These are phyloP conservation scores for Eucalyptus victrix DNA, from an alignment of 345 rosid species.

Conservation along the genomic window DNA sequence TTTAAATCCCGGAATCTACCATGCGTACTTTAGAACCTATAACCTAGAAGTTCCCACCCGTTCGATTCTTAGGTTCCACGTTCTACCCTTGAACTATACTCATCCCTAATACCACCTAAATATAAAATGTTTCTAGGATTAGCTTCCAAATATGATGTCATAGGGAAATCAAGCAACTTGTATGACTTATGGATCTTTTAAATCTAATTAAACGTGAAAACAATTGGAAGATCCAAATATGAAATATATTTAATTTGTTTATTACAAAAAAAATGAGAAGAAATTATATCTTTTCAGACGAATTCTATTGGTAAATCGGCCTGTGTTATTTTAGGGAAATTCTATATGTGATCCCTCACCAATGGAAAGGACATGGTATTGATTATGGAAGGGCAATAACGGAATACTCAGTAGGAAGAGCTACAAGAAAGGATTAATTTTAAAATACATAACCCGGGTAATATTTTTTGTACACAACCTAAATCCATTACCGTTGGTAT, in stretches of 20 bases:
- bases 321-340: neutral
- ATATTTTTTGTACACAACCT: neutral
- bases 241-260: neutral
- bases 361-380: neutral
- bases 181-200: neutral
- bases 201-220: neutral
- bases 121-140: neutral
- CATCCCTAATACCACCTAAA: neutral
- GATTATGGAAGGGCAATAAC: neutral
- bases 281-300: neutral
- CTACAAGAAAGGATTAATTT: neutral
- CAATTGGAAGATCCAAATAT: neutral
- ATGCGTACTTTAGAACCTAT: no score
- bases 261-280: fast-evolving
- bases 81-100: no score
- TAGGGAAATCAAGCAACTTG: neutral
- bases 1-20: fast-evolving
- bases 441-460: neutral
- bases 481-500: neutral
- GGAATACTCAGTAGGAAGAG: neutral
- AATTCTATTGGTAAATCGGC: neutral
- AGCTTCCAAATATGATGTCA: neutral
- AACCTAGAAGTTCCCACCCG: no score
- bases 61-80: no score
- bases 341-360: neutral